phyloP scores from a whole-genome alignment of 768 basidiomycete genomes.

The Mycena capillaripes region DNA sequence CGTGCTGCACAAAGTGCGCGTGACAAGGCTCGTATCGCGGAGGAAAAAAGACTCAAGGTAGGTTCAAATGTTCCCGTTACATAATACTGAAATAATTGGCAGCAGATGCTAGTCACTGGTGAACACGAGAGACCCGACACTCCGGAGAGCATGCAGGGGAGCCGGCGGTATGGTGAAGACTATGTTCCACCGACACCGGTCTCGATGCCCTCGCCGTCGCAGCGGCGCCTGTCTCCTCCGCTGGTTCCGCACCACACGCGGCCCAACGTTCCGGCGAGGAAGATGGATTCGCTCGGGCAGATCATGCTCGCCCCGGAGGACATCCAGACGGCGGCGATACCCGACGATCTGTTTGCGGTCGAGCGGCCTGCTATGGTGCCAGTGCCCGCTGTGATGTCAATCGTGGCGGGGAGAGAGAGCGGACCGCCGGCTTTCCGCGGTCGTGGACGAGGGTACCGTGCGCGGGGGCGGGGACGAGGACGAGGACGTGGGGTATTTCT shows the following conservation, averaged over 20 bases:
- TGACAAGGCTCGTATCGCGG: slow-evolving; percentile 49
- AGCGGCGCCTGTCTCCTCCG: slow-evolving; percentile 28
- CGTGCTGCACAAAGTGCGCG: slow-evolving; percentile 55
- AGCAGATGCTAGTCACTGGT: not conserved
- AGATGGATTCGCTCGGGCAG: not conserved
- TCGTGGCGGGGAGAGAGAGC: not conserved
- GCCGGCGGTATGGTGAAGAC: not conserved
- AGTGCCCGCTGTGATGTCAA: no score
- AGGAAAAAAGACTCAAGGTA: slow-evolving; percentile 42
- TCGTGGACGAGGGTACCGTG: slow-evolving; percentile 28
- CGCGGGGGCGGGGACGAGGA: slow-evolving; percentile 32
- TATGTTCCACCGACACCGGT: slow-evolving; percentile 39
- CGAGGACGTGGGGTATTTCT: slow-evolving; percentile 5
- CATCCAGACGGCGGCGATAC: slow-evolving; percentile 31
- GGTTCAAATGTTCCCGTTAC: not conserved
- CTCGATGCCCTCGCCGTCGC: slow-evolving; percentile 38
- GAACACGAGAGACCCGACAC: slow-evolving; percentile 4
- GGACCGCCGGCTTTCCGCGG: slow-evolving; percentile 12
- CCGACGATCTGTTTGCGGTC: slow-evolving; percentile 33
- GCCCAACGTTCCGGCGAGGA: slow-evolving; percentile 22
- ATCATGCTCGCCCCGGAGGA: slow-evolving; percentile 25
- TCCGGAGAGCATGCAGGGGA: slow-evolving; percentile 8
- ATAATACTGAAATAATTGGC: not conserved
- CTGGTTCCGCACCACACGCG: slow-evolving; percentile 31
- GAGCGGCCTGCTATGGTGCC: slow-evolving; percentile 16